Evolutionary conservation across 2,329 filamentous ascomycete genomes (phyloP).

Genomic region (Coccinonectria pachysandricola): DNA sequence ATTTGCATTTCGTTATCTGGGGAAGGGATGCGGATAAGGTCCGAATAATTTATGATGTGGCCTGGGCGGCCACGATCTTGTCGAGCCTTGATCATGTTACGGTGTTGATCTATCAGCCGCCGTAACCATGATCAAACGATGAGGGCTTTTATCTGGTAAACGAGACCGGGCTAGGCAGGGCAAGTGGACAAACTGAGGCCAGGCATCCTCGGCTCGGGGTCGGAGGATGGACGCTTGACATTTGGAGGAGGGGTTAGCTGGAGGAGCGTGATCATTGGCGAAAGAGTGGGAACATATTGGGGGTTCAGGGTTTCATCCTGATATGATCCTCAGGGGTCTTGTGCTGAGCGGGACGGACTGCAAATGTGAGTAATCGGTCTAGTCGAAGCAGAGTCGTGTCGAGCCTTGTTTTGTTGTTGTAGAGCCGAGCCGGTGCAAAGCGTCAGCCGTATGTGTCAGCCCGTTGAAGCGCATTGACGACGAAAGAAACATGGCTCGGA

Average conservation of each 20-base stretch:
- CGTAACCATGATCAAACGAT: slow-evolving; percentile 7
- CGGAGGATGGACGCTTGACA: slow-evolving; percentile 3
- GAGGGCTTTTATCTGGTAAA: slow-evolving; percentile 4
- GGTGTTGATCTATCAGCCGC: slow-evolving; percentile 8
- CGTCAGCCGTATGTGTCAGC: too few relatives aligned
- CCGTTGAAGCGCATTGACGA: too few relatives aligned
- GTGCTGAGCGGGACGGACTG: too few relatives aligned
- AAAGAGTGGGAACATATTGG: too few relatives aligned
- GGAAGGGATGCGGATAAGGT: slow-evolving; percentile 3
- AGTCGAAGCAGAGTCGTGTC: too few relatives aligned
- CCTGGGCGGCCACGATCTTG: slow-evolving; percentile 10
- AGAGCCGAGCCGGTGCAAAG: too few relatives aligned
- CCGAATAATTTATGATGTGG: too few relatives aligned
- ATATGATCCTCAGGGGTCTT: too few relatives aligned
- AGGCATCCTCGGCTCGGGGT: slow-evolving; percentile 5
- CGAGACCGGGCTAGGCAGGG: slow-evolving; percentile 2
- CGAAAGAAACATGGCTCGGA: too few relatives aligned
- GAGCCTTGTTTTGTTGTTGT: too few relatives aligned
- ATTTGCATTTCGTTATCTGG: slow-evolving; percentile 5
- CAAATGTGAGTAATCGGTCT: too few relatives aligned
- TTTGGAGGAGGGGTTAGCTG: slow-evolving; percentile 3
- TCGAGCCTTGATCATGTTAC: slow-evolving; percentile 10
- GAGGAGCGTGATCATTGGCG: slow-evolving; percentile 8
- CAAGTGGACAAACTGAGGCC: slow-evolving; percentile 2
- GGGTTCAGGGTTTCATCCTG: too few relatives aligned